Percentiles rank a stretch among this genome's conserved stretches.
These are phyloP conservation scores for Leucaena leucocephala DNA, from an alignment of 306 rosid species.

Conservation along the genomic window DNA sequence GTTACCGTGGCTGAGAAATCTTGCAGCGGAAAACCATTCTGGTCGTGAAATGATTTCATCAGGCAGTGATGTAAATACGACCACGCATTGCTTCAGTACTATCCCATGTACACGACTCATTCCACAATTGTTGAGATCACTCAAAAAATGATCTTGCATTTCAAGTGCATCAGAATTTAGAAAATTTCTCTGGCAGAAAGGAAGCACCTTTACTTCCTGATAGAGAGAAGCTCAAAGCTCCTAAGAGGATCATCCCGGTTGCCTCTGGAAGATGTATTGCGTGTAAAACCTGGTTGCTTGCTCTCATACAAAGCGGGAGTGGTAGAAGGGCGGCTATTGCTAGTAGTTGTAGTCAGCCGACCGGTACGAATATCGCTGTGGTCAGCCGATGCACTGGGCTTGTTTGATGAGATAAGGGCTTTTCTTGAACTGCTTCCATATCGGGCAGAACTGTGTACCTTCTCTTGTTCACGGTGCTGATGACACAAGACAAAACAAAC, in stretches of 20 bases:
- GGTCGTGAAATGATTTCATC: constrained; percentile 34
- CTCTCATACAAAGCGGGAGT: constrained; percentile 56
- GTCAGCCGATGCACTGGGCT: constrained; percentile 82
- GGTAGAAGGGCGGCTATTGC: constrained; percentile 61
- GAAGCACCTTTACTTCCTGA: constrained; percentile 66
- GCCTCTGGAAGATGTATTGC: constrained; percentile 57
- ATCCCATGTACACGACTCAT: constrained; percentile 50
- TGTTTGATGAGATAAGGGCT: constrained; percentile 60
- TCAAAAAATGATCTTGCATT: constrained; percentile 31
- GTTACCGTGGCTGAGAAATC: constrained; percentile 49
- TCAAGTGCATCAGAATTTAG: constrained; percentile 27
- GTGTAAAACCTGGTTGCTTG: constrained; percentile 57
- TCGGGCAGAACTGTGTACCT: constrained; percentile 71
- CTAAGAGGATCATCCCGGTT: constrained; percentile 86
- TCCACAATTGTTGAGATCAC: constrained; percentile 34
- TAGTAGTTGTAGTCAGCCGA: constrained; percentile 61
- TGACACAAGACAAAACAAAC: constrained; percentile 32
- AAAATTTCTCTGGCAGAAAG: constrained; percentile 22
- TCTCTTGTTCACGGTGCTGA: constrained; percentile 76
- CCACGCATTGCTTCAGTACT: constrained; percentile 37
- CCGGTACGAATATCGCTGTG: constrained; percentile 67
- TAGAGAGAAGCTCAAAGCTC: constrained; percentile 90
- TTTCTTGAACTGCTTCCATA: constrained; percentile 91
- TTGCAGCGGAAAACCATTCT: constrained; percentile 20
- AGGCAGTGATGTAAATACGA: constrained; percentile 36